Percentiles rank a stretch among this genome's conserved stretches.
These are phyloP conservation scores for Colletotrichum lini DNA, from an alignment of 2,329 filamentous ascomycete genomes.

Conservation along the genomic window DNA sequence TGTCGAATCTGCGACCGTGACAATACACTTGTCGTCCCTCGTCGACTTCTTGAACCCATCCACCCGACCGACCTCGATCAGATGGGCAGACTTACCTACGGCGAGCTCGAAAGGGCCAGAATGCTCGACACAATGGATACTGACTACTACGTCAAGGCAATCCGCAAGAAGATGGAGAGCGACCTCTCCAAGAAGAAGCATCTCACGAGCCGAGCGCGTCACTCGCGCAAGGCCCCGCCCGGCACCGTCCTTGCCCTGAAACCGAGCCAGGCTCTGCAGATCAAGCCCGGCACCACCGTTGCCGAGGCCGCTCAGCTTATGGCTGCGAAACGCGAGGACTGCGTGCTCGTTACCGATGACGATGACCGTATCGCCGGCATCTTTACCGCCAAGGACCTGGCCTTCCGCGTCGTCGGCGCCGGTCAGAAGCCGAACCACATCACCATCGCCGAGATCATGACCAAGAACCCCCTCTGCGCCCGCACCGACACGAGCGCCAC, in stretches of 20 bases:
- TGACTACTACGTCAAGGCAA: conserved; percentile 76
- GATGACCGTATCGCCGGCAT: conserved; percentile 98
- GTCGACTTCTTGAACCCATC: not conserved
- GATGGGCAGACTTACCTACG: conserved; percentile 41
- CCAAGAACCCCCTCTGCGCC: conserved; percentile 97
- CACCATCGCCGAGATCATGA: conserved; percentile 99
- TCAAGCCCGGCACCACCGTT: conserved; percentile 94
- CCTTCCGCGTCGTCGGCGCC: conserved; percentile 93
- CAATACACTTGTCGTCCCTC: not conserved
- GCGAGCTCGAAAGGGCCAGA: conserved; percentile 41
- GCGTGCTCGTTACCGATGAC: conserved; percentile 96
- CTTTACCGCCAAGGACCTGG: conserved; percentile 98
- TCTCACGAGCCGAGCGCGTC: conserved; percentile 81
- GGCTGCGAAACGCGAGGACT: conserved; percentile 98
- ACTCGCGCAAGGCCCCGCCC: conserved; percentile 92
- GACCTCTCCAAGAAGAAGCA: conserved; percentile 99
- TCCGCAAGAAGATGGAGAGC: conserved; percentile 95
- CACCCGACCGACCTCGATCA: not conserved
- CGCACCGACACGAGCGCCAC: conserved; percentile 98
- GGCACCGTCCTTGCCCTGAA: conserved; percentile 96
- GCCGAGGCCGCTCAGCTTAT: conserved; percentile 98
- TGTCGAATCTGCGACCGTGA: conserved; percentile 4
- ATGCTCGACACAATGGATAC: conserved; percentile 46
- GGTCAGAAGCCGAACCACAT: conserved; percentile 91
- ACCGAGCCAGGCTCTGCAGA: conserved; percentile 95